phyloP scores from a whole-genome alignment of 202 grass and related monocot species.

The Panicum virgatum region DNA sequence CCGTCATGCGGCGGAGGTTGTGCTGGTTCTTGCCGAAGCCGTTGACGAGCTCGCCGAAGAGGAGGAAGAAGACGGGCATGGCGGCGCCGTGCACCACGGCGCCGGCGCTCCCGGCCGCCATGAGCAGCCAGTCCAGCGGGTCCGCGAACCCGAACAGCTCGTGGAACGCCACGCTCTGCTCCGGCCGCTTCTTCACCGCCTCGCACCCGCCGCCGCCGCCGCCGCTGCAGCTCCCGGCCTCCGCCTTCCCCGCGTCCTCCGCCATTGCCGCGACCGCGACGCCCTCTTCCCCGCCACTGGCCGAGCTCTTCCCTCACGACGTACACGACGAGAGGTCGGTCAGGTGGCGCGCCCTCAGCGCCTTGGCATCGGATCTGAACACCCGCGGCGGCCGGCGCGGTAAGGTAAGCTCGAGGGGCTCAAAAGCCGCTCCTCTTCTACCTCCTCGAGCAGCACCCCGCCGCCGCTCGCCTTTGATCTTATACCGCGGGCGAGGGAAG shows the following conservation, averaged over 20 bases:
- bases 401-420: background rate
- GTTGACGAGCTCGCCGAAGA: conserved; percentile 81
- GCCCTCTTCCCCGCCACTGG: background rate
- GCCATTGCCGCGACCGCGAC: conserved; percentile 28
- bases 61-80: conserved; percentile 77
- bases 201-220: conserved; percentile 35
- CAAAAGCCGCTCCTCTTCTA: conserved; percentile 18
- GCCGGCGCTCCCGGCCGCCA: conserved; percentile 63
- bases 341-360: background rate
- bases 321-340: background rate
- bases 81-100: conserved; percentile 69
- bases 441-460: conserved; percentile 20
- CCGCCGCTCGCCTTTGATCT: conserved; percentile 37
- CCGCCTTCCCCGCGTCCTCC: conserved; percentile 44
- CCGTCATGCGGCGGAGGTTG: conserved; percentile 71
- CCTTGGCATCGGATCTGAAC: conserved; percentile 51
- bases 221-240: conserved; percentile 32
- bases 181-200: conserved; percentile 55
- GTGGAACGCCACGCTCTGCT: conserved; percentile 62
- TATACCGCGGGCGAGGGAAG: conserved; percentile 40
- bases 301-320: background rate
- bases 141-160: conserved; percentile 84
- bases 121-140: conserved; percentile 61
- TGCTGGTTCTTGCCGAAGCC: conserved; percentile 80
- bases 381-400: background rate